Evolutionary conservation across 2,329 filamentous ascomycete genomes (phyloP).

Genomic region (Fusarium praegraminearum): DNA sequence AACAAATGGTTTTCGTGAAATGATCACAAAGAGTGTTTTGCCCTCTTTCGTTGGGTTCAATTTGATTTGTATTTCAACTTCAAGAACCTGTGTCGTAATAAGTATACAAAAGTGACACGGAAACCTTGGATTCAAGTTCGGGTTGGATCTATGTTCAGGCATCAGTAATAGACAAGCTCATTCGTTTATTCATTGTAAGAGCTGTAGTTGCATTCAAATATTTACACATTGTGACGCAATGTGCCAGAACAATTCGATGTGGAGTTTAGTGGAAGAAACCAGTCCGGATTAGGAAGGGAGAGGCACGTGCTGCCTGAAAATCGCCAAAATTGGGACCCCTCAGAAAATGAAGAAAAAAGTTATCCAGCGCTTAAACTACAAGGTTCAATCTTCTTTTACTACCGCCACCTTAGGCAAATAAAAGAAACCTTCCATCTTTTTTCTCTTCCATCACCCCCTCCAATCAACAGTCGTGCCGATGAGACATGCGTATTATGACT

Average conservation of each 20-base stretch:
- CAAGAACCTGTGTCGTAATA: background rate
- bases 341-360: constrained; percentile 46
- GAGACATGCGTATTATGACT: constrained; percentile 48
- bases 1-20: constrained; percentile 28
- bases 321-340: constrained; percentile 40
- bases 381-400: constrained; percentile 25
- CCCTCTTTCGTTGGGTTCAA: background rate
- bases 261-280: constrained; percentile 20
- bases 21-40: background rate
- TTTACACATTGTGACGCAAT: constrained; percentile 22
- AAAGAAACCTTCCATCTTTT: background rate
- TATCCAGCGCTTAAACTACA: constrained; percentile 33
- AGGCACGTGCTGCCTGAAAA: constrained; percentile 49
- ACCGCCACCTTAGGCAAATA: constrained; percentile 17
- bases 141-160: background rate
- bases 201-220: constrained; percentile 15
- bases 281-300: constrained; percentile 8
- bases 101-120: background rate
- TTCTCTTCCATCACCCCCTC: constrained; percentile 12
- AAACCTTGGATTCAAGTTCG: background rate
- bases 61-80: background rate
- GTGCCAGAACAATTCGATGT: background rate
- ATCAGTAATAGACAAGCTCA: background rate
- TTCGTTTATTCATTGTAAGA: background rate
- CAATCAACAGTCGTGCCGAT: constrained; percentile 24